These are phyloP conservation scores for Actinomortierella ambigua DNA, from an alignment of 371 early-diverging fungal genomes.

Conservation along the genomic window DNA sequence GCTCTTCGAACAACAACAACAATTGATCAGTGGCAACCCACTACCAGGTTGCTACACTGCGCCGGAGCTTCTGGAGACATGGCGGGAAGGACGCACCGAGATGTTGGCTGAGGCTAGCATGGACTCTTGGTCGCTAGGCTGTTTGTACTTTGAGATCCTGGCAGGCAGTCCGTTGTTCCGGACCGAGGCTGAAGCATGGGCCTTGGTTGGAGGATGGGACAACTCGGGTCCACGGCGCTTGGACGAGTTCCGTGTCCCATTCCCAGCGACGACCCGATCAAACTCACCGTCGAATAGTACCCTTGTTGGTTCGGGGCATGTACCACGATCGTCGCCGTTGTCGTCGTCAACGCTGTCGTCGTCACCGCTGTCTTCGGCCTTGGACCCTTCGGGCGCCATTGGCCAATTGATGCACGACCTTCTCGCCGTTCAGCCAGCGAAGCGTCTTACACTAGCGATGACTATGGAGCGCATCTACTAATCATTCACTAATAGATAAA, in stretches of 20 bases:
- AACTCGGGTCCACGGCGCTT: slow-evolving; percentile 11
- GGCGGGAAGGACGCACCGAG: slow-evolving; percentile 31
- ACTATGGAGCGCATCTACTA: slow-evolving; percentile 44
- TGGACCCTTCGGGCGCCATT: slow-evolving; percentile 40
- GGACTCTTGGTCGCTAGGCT: slow-evolving; percentile 44
- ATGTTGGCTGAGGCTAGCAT: slow-evolving; percentile 37
- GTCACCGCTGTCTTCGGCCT: slow-evolving; percentile 2
- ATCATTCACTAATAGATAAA: too few relatives aligned
- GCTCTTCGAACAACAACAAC: slow-evolving; percentile 21
- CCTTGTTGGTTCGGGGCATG: background rate
- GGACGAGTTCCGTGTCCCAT: slow-evolving; percentile 22
- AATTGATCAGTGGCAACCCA: slow-evolving; percentile 37
- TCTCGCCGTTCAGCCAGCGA: slow-evolving; percentile 20
- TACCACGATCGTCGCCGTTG: background rate
- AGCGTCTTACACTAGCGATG: slow-evolving; percentile 23
- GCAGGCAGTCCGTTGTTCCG: slow-evolving; percentile 24
- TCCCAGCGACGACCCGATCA: slow-evolving; percentile 9
- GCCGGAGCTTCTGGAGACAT: slow-evolving; percentile 39
- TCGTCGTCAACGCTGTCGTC: background rate
- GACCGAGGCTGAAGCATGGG: slow-evolving; percentile 39
- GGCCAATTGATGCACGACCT: slow-evolving; percentile 23
- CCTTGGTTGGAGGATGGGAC: slow-evolving; percentile 37
- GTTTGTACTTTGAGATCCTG: slow-evolving; percentile 41
- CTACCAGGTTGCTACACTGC: slow-evolving; percentile 40
- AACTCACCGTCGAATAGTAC: background rate